A percentile compares a stretch with the other conserved stretches of the same genome.
These are phyloP conservation scores for Penicillium daleae DNA, from an alignment of 495 filamentous ascomycete species.

Conservation along the genomic window DNA sequence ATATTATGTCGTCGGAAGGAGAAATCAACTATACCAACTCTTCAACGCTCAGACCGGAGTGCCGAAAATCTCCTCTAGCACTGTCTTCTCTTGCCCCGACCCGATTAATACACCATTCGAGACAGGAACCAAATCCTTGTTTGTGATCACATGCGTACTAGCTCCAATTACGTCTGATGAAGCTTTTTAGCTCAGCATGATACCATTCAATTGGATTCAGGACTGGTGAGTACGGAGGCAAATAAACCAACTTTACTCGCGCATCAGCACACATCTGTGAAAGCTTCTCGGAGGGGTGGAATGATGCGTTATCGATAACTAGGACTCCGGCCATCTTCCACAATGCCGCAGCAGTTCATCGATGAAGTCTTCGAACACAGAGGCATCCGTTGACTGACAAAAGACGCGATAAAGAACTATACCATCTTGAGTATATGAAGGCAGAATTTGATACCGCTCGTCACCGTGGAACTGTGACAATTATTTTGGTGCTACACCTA, in stretches of 20 bases:
- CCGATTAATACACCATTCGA: conserved; percentile 29
- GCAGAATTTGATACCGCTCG: conserved; percentile 42
- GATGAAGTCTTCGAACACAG: conserved; percentile 45
- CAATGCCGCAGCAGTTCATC: conserved; percentile 42
- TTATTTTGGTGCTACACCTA: conserved; percentile 16
- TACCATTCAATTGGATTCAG: no score
- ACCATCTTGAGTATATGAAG: no score
- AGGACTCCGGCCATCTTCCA: conserved; percentile 40
- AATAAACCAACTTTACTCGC: background rate
- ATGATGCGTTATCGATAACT: conserved; percentile 29
- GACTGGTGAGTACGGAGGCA: no score
- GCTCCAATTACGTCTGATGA: no score
- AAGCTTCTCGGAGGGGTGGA: background rate
- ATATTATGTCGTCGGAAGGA: no score
- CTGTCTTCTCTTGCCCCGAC: conserved; percentile 27
- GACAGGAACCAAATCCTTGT: conserved; percentile 36
- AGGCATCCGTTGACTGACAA: conserved; percentile 39
- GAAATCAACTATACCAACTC: background rate
- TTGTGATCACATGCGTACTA: conserved; percentile 4
- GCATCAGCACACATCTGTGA: background rate
- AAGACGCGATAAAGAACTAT: conserved; percentile 39
- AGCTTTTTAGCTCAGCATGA: no score
- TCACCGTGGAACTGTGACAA: conserved; percentile 34
- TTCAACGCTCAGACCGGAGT: conserved; percentile 1
- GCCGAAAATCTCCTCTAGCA: conserved; percentile 31